Percentiles rank a stretch among this genome's conserved stretches.
Conservation (phyloP, 1,284 basidiomycete genomes). For the Filobasidium uniguttulatum region DNA sequence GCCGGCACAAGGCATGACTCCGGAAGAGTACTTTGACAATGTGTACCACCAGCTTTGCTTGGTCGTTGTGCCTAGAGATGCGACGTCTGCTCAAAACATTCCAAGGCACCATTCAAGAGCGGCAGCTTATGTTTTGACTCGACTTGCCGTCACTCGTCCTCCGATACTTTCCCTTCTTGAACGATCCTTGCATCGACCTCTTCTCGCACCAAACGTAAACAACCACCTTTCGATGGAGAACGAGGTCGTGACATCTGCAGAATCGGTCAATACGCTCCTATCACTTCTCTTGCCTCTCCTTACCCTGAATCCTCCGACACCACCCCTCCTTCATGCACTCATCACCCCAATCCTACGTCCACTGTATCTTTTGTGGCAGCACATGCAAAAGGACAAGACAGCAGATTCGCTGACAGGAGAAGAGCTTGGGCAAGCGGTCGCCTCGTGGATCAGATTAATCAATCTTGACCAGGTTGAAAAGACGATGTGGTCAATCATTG, state of each 20-base stretch:
- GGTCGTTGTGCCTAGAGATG: conserved; percentile 16
- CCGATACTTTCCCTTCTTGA: conserved; percentile 8
- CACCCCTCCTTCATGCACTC: conserved; percentile 48
- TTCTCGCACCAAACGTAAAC: conserved; percentile 3
- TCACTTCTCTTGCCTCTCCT: conserved; percentile 42
- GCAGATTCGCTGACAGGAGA: conserved; percentile 42
- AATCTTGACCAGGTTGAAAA: conserved; percentile 43
- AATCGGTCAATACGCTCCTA: conserved; percentile 1
- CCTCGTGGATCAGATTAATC: conserved; percentile 60
- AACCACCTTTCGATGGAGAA: not conserved
- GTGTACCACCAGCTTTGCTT: conserved; percentile 15
- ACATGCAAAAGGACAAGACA: conserved; percentile 41
- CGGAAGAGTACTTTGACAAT: conserved; percentile 22
- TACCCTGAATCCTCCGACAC: conserved; percentile 63
- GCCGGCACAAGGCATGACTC: conserved; percentile 17
- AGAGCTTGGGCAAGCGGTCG: conserved; percentile 32
- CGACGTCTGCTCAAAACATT: conserved; percentile 8
- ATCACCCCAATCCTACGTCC: conserved; percentile 54
- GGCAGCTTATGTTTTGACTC: conserved; percentile 22
- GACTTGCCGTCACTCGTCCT: conserved; percentile 18
- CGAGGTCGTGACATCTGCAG: conserved; percentile 2
- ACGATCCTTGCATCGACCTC: conserved; percentile 10
- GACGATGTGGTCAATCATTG: conserved; percentile 50
- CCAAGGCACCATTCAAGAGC: conserved; percentile 21
- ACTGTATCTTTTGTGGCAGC: conserved; percentile 51